Evolutionary conservation across 1,139 yeast species (phyloP).

Genomic region (Lodderomyces theae): DNA sequence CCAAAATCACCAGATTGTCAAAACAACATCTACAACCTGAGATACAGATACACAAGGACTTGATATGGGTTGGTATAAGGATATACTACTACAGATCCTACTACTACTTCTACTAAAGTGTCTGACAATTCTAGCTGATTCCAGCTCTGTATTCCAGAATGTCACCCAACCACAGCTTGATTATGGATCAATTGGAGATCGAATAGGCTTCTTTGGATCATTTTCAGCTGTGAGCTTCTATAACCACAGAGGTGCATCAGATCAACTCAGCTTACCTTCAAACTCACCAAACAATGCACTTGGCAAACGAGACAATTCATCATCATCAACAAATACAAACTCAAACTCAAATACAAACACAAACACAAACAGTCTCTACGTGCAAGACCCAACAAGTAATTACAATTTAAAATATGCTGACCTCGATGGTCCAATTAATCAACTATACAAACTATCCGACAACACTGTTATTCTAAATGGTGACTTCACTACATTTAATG

Average conservation of each 20-base stretch:
- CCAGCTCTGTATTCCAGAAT: conserved; percentile 11
- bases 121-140: conserved; percentile 5
- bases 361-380: conserved; percentile 20
- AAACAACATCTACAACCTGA: too few relatives aligned
- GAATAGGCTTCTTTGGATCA: conserved; percentile 62
- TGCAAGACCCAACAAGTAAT: conserved; percentile 30
- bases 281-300: background rate
- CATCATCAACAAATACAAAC: conserved; percentile 13
- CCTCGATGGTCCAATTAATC: conserved; percentile 34
- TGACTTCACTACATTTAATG: conserved; percentile 36
- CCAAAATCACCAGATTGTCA: background rate
- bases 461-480: conserved; percentile 45
- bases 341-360: background rate
- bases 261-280: conserved; percentile 20
- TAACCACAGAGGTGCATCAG: conserved; percentile 49
- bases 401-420: conserved; percentile 30
- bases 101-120: conserved; percentile 6
- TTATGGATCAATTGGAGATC: conserved; percentile 33
- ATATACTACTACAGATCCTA: conserved; percentile 2
- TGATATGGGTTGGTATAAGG: background rate
- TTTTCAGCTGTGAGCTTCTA: conserved; percentile 62
- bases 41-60: background rate
- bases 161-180: conserved; percentile 31
- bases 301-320: background rate
- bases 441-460: conserved; percentile 24